These are phyloP conservation scores for Chalaropsis ovoidea DNA, from an alignment of 2,329 filamentous ascomycete genomes.

Conservation along the genomic window DNA sequence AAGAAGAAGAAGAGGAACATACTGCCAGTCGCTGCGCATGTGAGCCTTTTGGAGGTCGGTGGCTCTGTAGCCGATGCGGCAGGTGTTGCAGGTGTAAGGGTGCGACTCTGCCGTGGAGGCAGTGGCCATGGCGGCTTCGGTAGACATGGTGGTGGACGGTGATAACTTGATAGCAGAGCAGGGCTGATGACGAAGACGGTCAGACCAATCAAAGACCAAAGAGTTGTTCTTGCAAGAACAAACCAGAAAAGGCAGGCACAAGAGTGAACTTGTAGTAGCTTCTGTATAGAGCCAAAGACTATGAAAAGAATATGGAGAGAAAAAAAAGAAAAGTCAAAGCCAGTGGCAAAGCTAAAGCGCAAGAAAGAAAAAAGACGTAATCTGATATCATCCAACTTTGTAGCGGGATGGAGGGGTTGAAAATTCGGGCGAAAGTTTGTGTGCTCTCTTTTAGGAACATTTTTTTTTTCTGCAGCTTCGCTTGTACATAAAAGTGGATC, in stretches of 20 bases:
- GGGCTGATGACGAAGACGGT: neutral
- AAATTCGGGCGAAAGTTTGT: constrained; percentile 24
- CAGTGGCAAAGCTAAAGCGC: neutral
- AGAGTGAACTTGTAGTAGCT: neutral
- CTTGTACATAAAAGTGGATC: neutral
- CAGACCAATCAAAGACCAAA: constrained; percentile 8
- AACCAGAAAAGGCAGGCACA: neutral
- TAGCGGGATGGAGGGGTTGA: constrained; percentile 22
- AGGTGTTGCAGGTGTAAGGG: constrained; percentile 97
- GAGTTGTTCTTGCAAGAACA: neutral
- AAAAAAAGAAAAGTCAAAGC: neutral
- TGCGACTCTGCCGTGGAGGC: constrained; percentile 46
- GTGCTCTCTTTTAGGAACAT: constrained; percentile 18
- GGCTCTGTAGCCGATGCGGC: constrained; percentile 90
- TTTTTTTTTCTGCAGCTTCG: constrained; percentile 16
- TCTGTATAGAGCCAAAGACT: neutral
- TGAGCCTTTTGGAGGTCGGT: constrained; percentile 87
- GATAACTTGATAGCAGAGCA: neutral
- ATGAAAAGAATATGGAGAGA: neutral
- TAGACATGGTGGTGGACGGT: constrained; percentile 17
- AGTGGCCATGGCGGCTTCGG: constrained; percentile 19
- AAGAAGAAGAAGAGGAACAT: constrained; percentile 37
- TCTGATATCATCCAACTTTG: constrained; percentile 19
- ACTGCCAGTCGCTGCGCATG: constrained; percentile 99
- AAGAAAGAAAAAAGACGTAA: constrained; percentile 4